phyloP scores from a whole-genome alignment of 2,329 filamentous ascomycete species.

The Westerdykella aurantiaca region DNA sequence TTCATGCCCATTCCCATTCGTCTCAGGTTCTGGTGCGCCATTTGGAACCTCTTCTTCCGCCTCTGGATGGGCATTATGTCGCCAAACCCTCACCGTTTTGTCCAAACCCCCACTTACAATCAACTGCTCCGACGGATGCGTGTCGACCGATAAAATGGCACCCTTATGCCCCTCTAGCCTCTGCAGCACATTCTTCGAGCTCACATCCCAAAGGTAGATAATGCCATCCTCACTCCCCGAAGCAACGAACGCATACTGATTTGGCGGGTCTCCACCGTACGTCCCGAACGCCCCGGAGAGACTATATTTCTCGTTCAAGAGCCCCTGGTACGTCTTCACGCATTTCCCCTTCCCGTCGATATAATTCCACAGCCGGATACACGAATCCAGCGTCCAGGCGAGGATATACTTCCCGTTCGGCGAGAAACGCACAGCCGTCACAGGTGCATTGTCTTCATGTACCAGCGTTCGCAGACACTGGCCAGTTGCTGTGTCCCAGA shows the following conservation, averaged over 20 bases:
- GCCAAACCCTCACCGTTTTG: slow-evolving; percentile 58
- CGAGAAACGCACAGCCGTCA: slow-evolving; percentile 83
- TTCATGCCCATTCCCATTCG: neutral
- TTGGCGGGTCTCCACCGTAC: slow-evolving; percentile 16
- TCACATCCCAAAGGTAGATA: slow-evolving; percentile 85
- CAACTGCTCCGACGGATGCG: slow-evolving; percentile 48
- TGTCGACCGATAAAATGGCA: slow-evolving; percentile 55
- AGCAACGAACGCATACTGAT: slow-evolving; percentile 59
- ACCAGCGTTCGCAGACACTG: slow-evolving; percentile 93
- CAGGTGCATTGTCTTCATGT: slow-evolving; percentile 90
- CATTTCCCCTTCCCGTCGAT: slow-evolving; percentile 81
- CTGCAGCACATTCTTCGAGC: slow-evolving; percentile 77
- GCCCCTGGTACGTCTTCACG: slow-evolving; percentile 96
- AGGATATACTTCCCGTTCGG: slow-evolving; percentile 92
- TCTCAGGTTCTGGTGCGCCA: neutral
- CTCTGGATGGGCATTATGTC: slow-evolving; percentile 31
- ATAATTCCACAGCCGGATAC: slow-evolving; percentile 91
- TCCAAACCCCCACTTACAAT: slow-evolving; percentile 61
- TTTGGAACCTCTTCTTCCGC: neutral
- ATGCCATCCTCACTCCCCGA: slow-evolving; percentile 84
- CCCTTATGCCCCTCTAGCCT: slow-evolving; percentile 52
- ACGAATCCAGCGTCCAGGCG: slow-evolving; percentile 85
- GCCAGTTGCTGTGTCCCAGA: slow-evolving; percentile 94
- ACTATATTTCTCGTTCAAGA: slow-evolving; percentile 76
- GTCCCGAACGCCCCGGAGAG: slow-evolving; percentile 79